phyloP scores from a whole-genome alignment of 169 alveolate genomes.

The Plasmodium inui region DNA sequence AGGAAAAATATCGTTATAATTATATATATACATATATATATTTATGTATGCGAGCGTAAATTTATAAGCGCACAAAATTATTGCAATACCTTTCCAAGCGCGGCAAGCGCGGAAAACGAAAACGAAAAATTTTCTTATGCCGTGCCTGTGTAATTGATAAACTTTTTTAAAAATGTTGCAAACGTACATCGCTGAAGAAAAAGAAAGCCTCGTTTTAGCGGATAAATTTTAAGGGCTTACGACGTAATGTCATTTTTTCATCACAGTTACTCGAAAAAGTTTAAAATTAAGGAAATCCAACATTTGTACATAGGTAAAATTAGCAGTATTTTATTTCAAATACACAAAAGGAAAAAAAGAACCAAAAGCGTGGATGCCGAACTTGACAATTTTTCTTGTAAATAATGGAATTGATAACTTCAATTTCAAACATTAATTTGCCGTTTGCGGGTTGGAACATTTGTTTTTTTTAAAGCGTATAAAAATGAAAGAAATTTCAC shows the following conservation, averaged over 20 bases:
- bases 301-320: not conserved
- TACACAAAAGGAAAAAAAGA: not conserved
- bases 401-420: not conserved
- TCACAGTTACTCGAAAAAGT: not conserved
- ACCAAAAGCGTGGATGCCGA: not conserved
- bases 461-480: conserved; percentile 1
- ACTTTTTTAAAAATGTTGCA: not conserved
- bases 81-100: not conserved
- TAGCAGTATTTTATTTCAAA: not conserved
- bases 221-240: not conserved
- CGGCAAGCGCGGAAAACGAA: not conserved
- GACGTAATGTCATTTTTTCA: not conserved
- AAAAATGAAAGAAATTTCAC: not conserved
- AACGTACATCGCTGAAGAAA: not conserved
- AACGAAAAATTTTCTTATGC: not conserved
- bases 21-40: not conserved
- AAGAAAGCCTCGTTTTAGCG: not conserved
- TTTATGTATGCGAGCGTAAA: not conserved
- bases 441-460: conserved; percentile 1
- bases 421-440: not conserved
- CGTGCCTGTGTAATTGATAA: not conserved
- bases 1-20: not conserved
- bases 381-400: not conserved
- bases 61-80: not conserved
- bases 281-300: not conserved